Base-by-base conservation (phyloP, 495 filamentous ascomycete genomes). In the Pyrenopolyporus hunteri region DNA sequence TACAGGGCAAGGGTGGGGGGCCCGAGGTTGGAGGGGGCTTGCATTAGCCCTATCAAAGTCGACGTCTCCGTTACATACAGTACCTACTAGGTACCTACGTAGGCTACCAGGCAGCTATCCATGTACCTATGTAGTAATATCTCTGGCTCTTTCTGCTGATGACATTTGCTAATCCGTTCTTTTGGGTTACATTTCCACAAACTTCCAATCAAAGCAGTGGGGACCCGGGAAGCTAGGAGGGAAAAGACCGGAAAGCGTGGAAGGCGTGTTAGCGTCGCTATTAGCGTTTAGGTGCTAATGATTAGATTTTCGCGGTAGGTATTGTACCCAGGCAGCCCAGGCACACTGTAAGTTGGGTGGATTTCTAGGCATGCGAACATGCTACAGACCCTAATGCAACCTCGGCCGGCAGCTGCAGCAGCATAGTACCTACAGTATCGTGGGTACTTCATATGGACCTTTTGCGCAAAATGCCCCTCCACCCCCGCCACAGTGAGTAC, bases 201-300 rank as follows among this genome's bases (percentile, higher is more conserved):
- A 65, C 42, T 65, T 65, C 62, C 50, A 65, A 65, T 59, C 31
- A 46, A 57, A 25, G 40, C 56, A 60, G 56, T 65, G 62, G 61
- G 57, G 20, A 16, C 50, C 52, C 43, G 59, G 51, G n/a, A n/a
- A n/a, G 50, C 42, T 57, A 50, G 49, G 39, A 51, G 37, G 46
- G 53, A 57, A 57, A 53, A 42, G 52, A 47, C 62, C 55, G 55
- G 44, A 29, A 54, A 52, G 45, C 37, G n/a, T n/a, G n/a, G n/a
- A n/a, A n/a, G n/a, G n/a, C 25, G 31, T 59, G 32, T 45, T 48
- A 59, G 44, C 32, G 45, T 43, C 45, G 36, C 37, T 50, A 53
- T 47, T 42, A 42, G 10, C 23, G 37, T 11, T 42, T n/a, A n/a
- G n/a, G n/a, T n/a, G n/a, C n/a, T 29, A 29, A 29, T 4, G 9